Evolutionary conservation across 2,329 filamentous ascomycete species (phyloP).

Genomic region (Colletotrichum euphorbiae): DNA sequence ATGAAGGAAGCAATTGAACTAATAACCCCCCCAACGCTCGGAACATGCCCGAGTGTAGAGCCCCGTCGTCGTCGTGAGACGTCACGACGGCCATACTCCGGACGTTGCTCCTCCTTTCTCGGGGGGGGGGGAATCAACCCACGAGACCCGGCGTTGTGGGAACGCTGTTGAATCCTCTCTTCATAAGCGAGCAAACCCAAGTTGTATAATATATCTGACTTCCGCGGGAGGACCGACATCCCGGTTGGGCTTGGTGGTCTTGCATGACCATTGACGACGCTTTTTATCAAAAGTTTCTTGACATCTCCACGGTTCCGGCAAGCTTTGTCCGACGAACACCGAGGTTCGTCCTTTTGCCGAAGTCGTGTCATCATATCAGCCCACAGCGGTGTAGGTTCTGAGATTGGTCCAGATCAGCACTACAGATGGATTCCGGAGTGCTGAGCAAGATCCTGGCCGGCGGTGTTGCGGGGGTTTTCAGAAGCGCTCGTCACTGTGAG

Average conservation of each 20-base stretch:
- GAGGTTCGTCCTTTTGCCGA: neutral
- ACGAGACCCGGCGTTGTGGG: neutral
- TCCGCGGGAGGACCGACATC: neutral
- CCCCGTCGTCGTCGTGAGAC: neutral
- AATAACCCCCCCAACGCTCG: neutral
- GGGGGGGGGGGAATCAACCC: neutral
- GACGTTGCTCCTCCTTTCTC: neutral
- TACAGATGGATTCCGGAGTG: constrained; percentile 22
- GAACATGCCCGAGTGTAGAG: constrained; percentile 37
- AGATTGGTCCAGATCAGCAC: neutral
- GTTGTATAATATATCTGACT: neutral
- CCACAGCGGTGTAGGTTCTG: neutral
- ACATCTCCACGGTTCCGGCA: neutral
- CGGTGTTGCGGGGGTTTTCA: constrained; percentile 28
- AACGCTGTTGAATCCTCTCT: no score
- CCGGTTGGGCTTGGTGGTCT: neutral
- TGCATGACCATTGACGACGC: neutral
- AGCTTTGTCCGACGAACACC: constrained; percentile 5
- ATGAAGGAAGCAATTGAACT: no score
- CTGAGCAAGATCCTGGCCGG: constrained; percentile 31
- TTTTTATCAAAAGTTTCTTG: neutral
- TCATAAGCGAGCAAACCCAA: neutral
- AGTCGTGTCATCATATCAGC: neutral
- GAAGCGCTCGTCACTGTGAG: constrained; percentile 26
- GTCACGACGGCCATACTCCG: constrained; percentile 13